These are phyloP conservation scores for Senna siamea DNA, from an alignment of 306 rosid species.

Conservation along the genomic window DNA sequence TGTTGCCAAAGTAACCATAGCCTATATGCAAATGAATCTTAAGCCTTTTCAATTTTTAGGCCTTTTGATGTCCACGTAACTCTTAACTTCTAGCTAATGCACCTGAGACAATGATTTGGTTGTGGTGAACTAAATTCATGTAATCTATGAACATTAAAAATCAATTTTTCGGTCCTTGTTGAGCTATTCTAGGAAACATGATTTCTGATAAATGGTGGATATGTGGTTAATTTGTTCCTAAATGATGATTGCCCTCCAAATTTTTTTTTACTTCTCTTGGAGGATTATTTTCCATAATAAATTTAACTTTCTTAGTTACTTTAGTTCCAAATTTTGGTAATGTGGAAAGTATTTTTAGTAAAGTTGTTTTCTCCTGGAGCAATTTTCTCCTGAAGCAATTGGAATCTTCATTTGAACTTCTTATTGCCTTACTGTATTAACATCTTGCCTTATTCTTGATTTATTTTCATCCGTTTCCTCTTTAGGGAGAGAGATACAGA, in stretches of 20 bases:
- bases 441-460: constrained; percentile 35
- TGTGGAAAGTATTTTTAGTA: constrained; percentile 17
- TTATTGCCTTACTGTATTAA: neutral
- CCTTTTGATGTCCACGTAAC: neutral
- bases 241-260: constrained; percentile 7
- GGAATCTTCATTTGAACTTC: constrained; percentile 28
- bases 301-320: neutral
- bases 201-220: constrained; percentile 1
- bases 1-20: neutral
- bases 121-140: neutral
- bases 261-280: constrained; percentile 17
- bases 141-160: constrained; percentile 4
- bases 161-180: neutral
- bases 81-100: neutral
- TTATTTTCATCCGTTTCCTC: constrained; percentile 30
- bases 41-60: neutral
- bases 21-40: neutral
- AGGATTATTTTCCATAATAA: constrained; percentile 1
- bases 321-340: constrained; percentile 21
- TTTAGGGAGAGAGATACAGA: constrained; percentile 85
- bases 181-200: neutral
- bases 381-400: constrained; percentile 23
- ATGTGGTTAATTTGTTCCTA: constrained; percentile 8
- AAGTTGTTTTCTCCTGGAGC: neutral
- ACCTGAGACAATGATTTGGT: neutral